Evolutionary conservation across 1,284 basidiomycete genomes (phyloP), one percentile per base, ranked within the genome.

Genomic region (Lignosus rhinocerotis): DNA sequence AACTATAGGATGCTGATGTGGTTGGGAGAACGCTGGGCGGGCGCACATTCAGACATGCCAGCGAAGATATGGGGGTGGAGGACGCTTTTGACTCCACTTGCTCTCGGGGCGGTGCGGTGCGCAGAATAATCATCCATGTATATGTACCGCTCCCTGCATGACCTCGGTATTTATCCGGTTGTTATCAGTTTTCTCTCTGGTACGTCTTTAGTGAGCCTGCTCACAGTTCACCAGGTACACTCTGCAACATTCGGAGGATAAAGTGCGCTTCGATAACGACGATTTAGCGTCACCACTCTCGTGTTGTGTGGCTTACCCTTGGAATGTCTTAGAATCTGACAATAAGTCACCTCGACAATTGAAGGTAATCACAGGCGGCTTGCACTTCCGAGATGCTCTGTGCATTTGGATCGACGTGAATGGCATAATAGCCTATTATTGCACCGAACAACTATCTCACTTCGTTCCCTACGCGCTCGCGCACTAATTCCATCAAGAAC

Each of bases 1-100:
- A 84, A 60, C 80, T 84, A 57, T 81, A 54, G 49, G 46, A 34
- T 5, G 36, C 17, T 21, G 30, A 17, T 42, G 41, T 42, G 49
- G 48, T 34, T 51, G 49, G 51, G 38, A 33, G 58, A 41, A 44
- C 39, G 43, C 39, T 46, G 51, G 39, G 32, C 30, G 43, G 44
- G 33, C 44, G 52, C 43, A 17, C 42, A 36, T 10, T 30, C n/a
- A 14, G n/a, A 6, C 39, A 34, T 42, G 36, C 46, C 34, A 17
- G 6, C 41, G 51, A 38, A 2, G 31, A 12, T 45, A n/a, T 25
- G 39, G 17, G 25, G 41, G 17, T 32, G 45, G 25, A 42, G 41
- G 52, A 51, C 45, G 14, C 21, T 41, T 50, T 51, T 43, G 50
- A 45, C 42, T 33, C 52, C 25, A 16, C 48, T 45, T 50, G 52